Percentiles rank a stretch among this genome's conserved stretches.
These are phyloP conservation scores for Thermothelomyces thermophilus DNA, from an alignment of 2,329 filamentous ascomycete species.

Conservation along the genomic window DNA sequence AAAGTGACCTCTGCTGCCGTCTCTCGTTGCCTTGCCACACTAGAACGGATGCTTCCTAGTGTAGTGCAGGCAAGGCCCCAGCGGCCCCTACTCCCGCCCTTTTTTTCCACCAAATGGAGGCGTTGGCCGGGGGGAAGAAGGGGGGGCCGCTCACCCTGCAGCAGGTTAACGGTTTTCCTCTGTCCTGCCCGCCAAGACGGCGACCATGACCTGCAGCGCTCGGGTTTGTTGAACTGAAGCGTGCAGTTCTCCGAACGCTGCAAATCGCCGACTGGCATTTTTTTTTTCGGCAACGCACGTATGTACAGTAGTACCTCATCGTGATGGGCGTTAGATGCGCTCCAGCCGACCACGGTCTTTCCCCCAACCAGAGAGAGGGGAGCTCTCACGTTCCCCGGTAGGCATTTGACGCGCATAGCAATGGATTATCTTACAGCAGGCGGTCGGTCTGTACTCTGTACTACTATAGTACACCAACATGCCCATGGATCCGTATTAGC, in stretches of 20 bases:
- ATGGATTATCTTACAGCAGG: no score
- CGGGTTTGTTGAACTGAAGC: background rate
- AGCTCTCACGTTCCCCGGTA: no score
- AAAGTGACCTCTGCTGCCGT: background rate
- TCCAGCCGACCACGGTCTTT: no score
- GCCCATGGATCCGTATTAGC: slow-evolving; percentile 9
- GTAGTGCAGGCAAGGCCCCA: no score
- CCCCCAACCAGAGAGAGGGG: no score
- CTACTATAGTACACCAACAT: no score
- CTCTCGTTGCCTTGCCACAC: background rate
- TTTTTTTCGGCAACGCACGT: no score
- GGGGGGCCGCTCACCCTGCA: slow-evolving; percentile 2
- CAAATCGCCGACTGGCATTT: no score
- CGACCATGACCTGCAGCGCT: background rate
- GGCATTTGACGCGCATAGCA: no score
- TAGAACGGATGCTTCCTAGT: slow-evolving; percentile 5
- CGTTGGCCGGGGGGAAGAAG: background rate
- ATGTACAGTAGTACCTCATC: no score
- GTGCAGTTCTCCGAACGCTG: slow-evolving; percentile 1
- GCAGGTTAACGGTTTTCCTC: slow-evolving; percentile 13
- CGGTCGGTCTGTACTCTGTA: no score
- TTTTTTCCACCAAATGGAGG: slow-evolving; percentile 21
- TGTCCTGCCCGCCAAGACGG: slow-evolving; percentile 11
- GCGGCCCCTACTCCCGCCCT: background rate
- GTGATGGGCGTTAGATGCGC: no score